These are phyloP conservation scores for grape (Vitis vinifera) DNA, from an alignment of 164 flowering plant species.

Conservation along the genomic window DNA sequence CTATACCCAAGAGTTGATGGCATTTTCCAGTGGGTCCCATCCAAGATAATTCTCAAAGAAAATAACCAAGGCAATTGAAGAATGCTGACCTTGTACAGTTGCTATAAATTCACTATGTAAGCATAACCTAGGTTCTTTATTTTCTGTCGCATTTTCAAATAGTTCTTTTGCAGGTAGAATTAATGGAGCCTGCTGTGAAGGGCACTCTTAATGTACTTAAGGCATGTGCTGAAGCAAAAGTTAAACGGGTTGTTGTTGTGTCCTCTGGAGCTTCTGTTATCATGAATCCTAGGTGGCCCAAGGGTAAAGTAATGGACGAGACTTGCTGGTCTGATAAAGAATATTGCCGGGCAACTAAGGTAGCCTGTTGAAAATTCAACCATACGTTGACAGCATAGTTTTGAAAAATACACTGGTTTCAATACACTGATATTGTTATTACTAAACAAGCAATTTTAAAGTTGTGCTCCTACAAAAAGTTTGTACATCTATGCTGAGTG, in stretches of 20 bases:
- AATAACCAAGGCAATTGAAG: background rate
- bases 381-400: background rate
- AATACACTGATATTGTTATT: background rate
- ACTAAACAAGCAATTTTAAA: background rate
- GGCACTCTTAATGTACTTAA: slow-evolving; percentile 55
- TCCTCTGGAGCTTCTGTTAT: slow-evolving; percentile 45
- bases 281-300: slow-evolving; percentile 44
- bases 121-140: background rate
- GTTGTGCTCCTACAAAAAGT: background rate
- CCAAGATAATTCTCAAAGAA: background rate
- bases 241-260: slow-evolving; percentile 46
- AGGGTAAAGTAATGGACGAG: slow-evolving; percentile 41
- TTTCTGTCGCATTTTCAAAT: background rate
- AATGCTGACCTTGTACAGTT: background rate
- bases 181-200: slow-evolving; percentile 56
- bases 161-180: slow-evolving; percentile 31
- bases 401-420: background rate
- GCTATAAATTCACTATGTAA: too few species aligned
- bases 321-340: slow-evolving; percentile 54
- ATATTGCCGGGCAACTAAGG: slow-evolving; percentile 34
- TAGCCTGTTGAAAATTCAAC: slow-evolving; percentile 3
- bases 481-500: background rate
- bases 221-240: slow-evolving; percentile 41
- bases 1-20: background rate
- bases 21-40: background rate